A percentile compares a stretch with the other conserved stretches of the same genome.
Conservation (phyloP, 2,329 filamentous ascomycete species). For the Fusarium brevicatenulatum region DNA sequence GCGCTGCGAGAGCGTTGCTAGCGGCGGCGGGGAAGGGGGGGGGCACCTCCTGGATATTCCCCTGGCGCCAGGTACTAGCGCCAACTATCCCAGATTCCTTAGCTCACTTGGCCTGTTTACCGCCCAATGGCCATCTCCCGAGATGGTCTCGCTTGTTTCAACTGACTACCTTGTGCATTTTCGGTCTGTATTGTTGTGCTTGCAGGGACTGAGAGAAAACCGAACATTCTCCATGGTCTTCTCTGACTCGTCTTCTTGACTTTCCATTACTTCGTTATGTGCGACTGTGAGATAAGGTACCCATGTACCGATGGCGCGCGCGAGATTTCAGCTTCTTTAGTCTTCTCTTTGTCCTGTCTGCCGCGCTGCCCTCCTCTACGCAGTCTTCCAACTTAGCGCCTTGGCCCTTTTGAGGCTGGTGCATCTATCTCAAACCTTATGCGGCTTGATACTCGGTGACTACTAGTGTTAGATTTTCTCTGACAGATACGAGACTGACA, state of each 20-base stretch:
- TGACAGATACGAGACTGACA: conserved; percentile 19
- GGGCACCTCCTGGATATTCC: conserved; percentile 13
- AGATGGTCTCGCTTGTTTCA: conserved; percentile 32
- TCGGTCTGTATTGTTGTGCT: conserved; percentile 6
- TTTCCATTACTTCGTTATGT: background rate
- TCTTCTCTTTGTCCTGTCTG: background rate
- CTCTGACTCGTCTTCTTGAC: background rate
- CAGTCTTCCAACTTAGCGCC: background rate
- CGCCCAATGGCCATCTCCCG: conserved; percentile 19
- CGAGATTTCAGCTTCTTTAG: background rate
- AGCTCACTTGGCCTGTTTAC: background rate
- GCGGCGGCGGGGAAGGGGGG: conserved; percentile 18
- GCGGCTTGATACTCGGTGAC: background rate
- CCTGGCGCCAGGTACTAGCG: conserved; percentile 32
- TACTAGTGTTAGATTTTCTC: background rate
- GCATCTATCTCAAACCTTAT: conserved; percentile 6
- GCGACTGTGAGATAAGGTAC: background rate
- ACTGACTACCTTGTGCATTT: too few relatives aligned
- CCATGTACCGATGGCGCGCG: too few relatives aligned
- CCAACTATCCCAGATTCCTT: background rate
- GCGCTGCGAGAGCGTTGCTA: conserved; percentile 20
- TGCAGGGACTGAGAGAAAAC: conserved; percentile 10
- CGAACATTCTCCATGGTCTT: conserved; percentile 17
- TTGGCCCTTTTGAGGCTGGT: background rate
- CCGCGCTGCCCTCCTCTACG: background rate